These are phyloP conservation scores for Penicillium digitatum DNA, from an alignment of 2,329 filamentous ascomycete species.

Conservation along the genomic window DNA sequence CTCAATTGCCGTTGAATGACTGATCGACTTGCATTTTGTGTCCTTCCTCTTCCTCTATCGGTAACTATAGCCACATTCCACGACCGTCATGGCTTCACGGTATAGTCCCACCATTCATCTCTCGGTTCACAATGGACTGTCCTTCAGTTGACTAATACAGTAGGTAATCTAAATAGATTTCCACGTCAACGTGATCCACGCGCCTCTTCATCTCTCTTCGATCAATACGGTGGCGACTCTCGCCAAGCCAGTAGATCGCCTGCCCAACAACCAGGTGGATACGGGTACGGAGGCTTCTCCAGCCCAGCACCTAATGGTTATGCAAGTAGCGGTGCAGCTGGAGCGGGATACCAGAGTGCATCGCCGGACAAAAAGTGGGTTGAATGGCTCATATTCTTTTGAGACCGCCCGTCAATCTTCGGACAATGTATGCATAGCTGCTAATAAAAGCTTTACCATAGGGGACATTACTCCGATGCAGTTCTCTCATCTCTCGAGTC, in stretches of 20 bases:
- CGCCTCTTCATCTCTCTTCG: constrained; percentile 68
- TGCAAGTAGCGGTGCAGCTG: constrained; percentile 26
- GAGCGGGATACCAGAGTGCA: constrained; percentile 52
- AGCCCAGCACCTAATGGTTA: constrained; percentile 24
- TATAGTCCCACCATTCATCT: constrained; percentile 17
- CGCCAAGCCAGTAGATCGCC: constrained; percentile 40
- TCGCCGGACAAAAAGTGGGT: constrained; percentile 67
- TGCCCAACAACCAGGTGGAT: constrained; percentile 50
- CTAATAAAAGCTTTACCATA: constrained; percentile 33
- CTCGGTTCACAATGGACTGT: not conserved
- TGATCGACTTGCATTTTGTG: not conserved
- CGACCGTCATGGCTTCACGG: constrained; percentile 36
- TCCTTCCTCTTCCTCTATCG: not conserved
- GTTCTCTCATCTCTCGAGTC: constrained; percentile 91
- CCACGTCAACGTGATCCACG: constrained; percentile 62
- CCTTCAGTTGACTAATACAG: not conserved
- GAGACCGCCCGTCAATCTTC: not conserved
- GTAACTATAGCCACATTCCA: constrained; percentile 5
- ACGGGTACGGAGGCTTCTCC: constrained; percentile 39
- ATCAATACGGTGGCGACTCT: constrained; percentile 62
- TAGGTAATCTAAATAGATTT: constrained; percentile 50
- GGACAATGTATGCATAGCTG: not conserved
- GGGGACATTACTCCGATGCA: constrained; percentile 87
- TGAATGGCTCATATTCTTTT: not conserved
- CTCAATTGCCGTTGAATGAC: not conserved